Evolutionary conservation across 2,329 filamentous ascomycete species (phyloP).

Genomic region (Aspergillus neotritici): DNA sequence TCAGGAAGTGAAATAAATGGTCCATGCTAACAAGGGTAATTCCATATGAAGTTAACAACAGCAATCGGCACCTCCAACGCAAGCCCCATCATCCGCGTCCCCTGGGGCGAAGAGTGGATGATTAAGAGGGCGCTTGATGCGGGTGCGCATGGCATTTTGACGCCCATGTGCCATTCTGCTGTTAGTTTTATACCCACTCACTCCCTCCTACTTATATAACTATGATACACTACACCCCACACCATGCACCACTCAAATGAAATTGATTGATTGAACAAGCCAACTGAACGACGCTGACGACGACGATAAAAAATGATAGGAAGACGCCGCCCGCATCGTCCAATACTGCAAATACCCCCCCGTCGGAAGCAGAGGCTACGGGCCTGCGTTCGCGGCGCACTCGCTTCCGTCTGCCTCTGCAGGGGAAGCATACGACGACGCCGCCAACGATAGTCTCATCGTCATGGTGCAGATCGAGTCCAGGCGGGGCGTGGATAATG

Average conservation of each 20-base stretch:
- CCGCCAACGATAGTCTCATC: constrained; percentile 28
- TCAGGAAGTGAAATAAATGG: too few relatives aligned
- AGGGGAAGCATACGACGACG: constrained; percentile 28
- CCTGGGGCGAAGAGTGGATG: constrained; percentile 34
- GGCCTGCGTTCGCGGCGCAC: constrained; percentile 32
- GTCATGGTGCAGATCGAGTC: constrained; percentile 42
- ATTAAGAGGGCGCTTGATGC: constrained; percentile 37
- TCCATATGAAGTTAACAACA: constrained; percentile 20
- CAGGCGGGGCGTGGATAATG: constrained; percentile 35
- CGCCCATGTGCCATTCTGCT: constrained; percentile 16
- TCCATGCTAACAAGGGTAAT: too few relatives aligned
- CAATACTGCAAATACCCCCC: constrained; percentile 29
- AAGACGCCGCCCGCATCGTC: constrained; percentile 27
- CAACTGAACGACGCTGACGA: too few relatives aligned
- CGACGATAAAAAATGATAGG: constrained; percentile 14
- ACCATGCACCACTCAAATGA: too few relatives aligned
- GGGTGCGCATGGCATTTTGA: constrained; percentile 35
- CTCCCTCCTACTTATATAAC: too few relatives aligned
- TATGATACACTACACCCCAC: too few relatives aligned
- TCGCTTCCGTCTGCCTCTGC: constrained; percentile 23
- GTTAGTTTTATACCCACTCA: too few relatives aligned
- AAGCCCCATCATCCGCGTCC: constrained; percentile 33
- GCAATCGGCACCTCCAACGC: constrained; percentile 34
- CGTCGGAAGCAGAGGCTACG: constrained; percentile 28
- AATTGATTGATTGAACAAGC: too few relatives aligned